These are phyloP conservation scores for Cladorrhinum sp. DNA, from an alignment of 2,329 filamentous ascomycete species.

Conservation along the genomic window DNA sequence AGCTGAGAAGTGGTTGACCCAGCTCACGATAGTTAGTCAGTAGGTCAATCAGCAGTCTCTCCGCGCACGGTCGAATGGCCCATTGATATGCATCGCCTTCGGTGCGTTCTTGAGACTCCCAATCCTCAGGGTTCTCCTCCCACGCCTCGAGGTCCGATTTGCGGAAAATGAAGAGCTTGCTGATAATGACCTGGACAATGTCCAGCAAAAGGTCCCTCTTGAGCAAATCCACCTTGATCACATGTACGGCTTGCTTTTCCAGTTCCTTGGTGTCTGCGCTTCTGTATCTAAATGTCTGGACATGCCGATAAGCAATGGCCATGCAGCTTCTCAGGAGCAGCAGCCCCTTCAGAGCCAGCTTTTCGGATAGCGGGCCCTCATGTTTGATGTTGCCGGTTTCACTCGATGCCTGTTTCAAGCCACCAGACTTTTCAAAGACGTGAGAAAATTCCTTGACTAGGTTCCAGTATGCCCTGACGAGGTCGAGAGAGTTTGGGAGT, in stretches of 20 bases:
- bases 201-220: slow-evolving; percentile 73
- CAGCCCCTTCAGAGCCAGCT: slow-evolving; percentile 77
- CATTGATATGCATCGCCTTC: slow-evolving; percentile 86
- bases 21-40: slow-evolving; percentile 85
- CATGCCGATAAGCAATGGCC: slow-evolving; percentile 77
- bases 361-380: slow-evolving; percentile 68
- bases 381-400: slow-evolving; percentile 47
- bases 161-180: slow-evolving; percentile 83
- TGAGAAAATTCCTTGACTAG: slow-evolving; percentile 75
- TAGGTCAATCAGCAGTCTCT: slow-evolving; percentile 90
- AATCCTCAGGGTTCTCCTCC: slow-evolving; percentile 93
- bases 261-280: slow-evolving; percentile 72
- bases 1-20: slow-evolving; percentile 72
- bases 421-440: slow-evolving; percentile 62
- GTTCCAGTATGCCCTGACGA: slow-evolving; percentile 82
- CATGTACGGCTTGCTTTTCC: slow-evolving; percentile 63
- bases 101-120: slow-evolving; percentile 87
- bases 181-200: slow-evolving; percentile 81
- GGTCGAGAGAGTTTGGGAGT: slow-evolving; percentile 72
- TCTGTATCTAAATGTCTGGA: slow-evolving; percentile 80
- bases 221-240: slow-evolving; percentile 72
- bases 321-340: slow-evolving; percentile 78
- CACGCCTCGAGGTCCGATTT: slow-evolving; percentile 83
- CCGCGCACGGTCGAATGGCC: slow-evolving; percentile 85
- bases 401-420: slow-evolving; percentile 46